Percentiles rank a stretch among this genome's conserved stretches.
Conservation (phyloP, 495 filamentous ascomycete genomes). For the Pyrenula aspistea region DNA sequence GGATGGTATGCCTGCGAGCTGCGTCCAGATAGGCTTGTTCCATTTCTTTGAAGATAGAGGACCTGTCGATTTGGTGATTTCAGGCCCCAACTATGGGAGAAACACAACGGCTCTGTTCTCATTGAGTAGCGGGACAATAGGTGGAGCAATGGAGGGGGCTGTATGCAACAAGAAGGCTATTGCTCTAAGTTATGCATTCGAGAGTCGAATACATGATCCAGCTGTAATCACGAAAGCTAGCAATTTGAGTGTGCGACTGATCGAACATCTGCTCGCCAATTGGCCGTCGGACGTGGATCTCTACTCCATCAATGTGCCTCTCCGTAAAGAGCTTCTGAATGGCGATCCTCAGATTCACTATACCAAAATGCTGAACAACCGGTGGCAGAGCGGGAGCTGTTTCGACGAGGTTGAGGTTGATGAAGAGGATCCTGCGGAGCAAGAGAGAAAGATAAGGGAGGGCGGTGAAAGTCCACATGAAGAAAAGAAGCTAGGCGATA, state of each 20-base stretch:
- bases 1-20: constrained; percentile 76
- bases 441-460: constrained; percentile 55
- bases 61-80: constrained; percentile 74
- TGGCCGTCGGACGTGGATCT: constrained; percentile 71
- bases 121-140: constrained; percentile 80
- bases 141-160: constrained; percentile 87
- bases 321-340: constrained; percentile 46
- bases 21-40: constrained; percentile 79
- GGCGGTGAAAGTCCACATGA: constrained; percentile 11
- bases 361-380: constrained; percentile 77
- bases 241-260: constrained; percentile 53
- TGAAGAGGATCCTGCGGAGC: constrained; percentile 39
- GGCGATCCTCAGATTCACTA: constrained; percentile 58
- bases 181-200: constrained; percentile 82
- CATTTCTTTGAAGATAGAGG: constrained; percentile 75
- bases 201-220: constrained; percentile 66
- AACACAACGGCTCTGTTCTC: constrained; percentile 89
- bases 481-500: constrained; percentile 10
- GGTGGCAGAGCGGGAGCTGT: constrained; percentile 70
- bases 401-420: constrained; percentile 64
- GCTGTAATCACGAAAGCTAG: constrained; percentile 64
- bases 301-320: constrained; percentile 78
- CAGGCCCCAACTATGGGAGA: constrained; percentile 87
- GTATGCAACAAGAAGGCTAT: constrained; percentile 65
- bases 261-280: constrained; percentile 62